These are phyloP conservation scores for Lactuca sativa DNA, from an alignment of 129 eudicot genomes.

Conservation along the genomic window DNA sequence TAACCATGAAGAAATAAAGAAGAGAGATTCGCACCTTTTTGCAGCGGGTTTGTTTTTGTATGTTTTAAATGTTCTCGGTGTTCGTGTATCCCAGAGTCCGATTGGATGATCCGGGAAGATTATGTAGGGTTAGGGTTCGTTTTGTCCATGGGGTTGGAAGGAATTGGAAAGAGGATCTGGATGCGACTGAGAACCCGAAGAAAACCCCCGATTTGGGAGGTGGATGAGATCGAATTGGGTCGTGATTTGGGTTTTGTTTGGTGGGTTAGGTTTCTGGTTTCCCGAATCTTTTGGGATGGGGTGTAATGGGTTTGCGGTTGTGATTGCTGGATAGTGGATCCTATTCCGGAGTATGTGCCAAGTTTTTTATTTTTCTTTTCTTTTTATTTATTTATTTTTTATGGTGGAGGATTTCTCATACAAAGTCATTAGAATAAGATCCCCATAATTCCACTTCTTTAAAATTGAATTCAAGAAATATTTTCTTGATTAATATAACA, in stretches of 20 bases:
- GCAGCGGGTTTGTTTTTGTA: constrained; percentile 16
- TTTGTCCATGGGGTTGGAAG: background rate
- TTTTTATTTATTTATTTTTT: background rate
- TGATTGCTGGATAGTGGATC: constrained; percentile 28
- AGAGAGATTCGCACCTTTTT: constrained; percentile 23
- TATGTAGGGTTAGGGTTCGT: constrained; percentile 31
- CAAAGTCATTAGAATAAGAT: background rate
- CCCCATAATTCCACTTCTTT: too few species aligned
- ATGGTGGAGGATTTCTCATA: background rate
- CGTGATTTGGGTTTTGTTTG: constrained; percentile 10
- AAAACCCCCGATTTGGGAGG: constrained; percentile 1
- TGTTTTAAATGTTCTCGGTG: constrained; percentile 11
- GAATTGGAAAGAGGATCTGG: constrained; percentile 21
- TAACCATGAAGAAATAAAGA: constrained; percentile 16
- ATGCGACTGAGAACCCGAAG: constrained; percentile 29
- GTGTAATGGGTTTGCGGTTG: constrained; percentile 34
- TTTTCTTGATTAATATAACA: too few species aligned
- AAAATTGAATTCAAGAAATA: too few species aligned
- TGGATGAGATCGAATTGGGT: constrained; percentile 17
- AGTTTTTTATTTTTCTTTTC: background rate
- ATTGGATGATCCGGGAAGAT: constrained; percentile 35
- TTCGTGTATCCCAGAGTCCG: constrained; percentile 30
- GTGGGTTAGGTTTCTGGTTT: constrained; percentile 5
- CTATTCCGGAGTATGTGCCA: constrained; percentile 2
- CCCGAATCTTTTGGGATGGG: constrained; percentile 26